Evolutionary conservation across 225 moss, liverwort and hornwort genomes (phyloP).

Genomic region (Climacium dendroides): DNA sequence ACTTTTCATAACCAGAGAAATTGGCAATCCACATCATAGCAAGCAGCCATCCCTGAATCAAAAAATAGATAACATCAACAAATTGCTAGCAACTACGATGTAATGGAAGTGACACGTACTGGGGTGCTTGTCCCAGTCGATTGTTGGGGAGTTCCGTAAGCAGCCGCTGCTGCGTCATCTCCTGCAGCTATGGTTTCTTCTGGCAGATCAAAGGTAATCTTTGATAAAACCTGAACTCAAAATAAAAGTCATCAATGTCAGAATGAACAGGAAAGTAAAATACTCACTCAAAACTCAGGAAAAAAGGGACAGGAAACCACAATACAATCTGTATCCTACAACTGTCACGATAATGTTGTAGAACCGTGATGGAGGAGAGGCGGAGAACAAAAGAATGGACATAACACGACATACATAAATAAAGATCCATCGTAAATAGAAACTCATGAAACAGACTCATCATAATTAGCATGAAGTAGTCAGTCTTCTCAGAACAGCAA

Average conservation of each 20-base stretch:
- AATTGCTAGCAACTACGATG: background rate
- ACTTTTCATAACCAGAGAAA: background rate
- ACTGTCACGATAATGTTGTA: background rate
- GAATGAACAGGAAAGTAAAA: background rate
- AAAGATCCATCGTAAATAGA: background rate
- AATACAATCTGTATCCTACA: background rate
- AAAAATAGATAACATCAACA: background rate
- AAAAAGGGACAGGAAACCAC: background rate
- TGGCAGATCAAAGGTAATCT: constrained; percentile 83
- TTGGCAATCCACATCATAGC: background rate
- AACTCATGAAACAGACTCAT: background rate
- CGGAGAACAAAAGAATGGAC: background rate
- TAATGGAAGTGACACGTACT: constrained; percentile 11
- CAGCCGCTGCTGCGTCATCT: constrained; percentile 82
- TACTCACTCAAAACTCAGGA: background rate
- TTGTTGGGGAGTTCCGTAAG: constrained; percentile 71
- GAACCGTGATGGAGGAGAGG: background rate
- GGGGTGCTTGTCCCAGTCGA: constrained; percentile 56
- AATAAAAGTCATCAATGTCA: background rate
- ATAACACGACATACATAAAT: background rate
- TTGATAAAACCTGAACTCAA: constrained; percentile 60
- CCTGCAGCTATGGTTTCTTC: constrained; percentile 93
- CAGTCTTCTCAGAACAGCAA: background rate
- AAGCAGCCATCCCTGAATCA: background rate
- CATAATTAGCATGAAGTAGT: background rate